Conservation (phyloP, 2,329 filamentous ascomycete species). For the Elsinoe australis region DNA sequence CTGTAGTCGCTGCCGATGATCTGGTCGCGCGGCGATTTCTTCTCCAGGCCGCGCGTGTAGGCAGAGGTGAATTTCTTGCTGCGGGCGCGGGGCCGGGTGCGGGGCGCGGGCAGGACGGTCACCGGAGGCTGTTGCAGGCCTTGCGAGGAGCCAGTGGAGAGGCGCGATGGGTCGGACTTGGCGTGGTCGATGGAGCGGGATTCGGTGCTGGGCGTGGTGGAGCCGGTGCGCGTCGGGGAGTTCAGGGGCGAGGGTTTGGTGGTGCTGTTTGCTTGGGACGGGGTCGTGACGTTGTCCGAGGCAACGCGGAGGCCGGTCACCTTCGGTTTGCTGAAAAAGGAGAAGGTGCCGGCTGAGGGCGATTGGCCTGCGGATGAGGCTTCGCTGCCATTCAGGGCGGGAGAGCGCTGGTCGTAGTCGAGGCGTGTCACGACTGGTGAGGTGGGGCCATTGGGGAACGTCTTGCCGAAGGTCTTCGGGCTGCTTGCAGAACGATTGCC, state of each 20-base stretch:
- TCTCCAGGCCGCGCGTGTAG: conserved; percentile 77
- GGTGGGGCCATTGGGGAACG: conserved; percentile 26
- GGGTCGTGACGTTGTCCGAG: conserved; percentile 61
- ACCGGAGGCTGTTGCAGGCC: conserved; percentile 28
- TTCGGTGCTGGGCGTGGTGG: conserved; percentile 56
- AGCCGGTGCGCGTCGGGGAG: conserved; percentile 69
- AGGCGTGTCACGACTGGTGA: conserved; percentile 52
- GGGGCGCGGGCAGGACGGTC: conserved; percentile 21
- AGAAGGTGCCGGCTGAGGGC: conserved; percentile 33
- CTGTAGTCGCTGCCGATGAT: conserved; percentile 84
- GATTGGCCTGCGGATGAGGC: conserved; percentile 42
- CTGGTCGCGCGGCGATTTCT: conserved; percentile 73
- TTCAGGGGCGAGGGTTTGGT: conserved; percentile 44
- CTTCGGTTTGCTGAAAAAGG: conserved; percentile 38
- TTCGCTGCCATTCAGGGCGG: conserved; percentile 37
- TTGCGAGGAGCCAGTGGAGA: conserved; percentile 38
- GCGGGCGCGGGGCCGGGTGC: conserved; percentile 28
- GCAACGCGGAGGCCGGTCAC: conserved; percentile 71
- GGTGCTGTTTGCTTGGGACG: conserved; percentile 42
- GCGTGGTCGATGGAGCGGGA: conserved; percentile 33
- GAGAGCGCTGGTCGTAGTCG: conserved; percentile 39
- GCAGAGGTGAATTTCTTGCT: conserved; percentile 93
- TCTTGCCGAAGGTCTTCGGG: conserved; percentile 42
- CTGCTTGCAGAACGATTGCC: conserved; percentile 34
- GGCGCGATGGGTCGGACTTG: conserved; percentile 33